phyloP scores from a whole-genome alignment of 768 basidiomycete genomes.

The Cystofilobasidium macerans region DNA sequence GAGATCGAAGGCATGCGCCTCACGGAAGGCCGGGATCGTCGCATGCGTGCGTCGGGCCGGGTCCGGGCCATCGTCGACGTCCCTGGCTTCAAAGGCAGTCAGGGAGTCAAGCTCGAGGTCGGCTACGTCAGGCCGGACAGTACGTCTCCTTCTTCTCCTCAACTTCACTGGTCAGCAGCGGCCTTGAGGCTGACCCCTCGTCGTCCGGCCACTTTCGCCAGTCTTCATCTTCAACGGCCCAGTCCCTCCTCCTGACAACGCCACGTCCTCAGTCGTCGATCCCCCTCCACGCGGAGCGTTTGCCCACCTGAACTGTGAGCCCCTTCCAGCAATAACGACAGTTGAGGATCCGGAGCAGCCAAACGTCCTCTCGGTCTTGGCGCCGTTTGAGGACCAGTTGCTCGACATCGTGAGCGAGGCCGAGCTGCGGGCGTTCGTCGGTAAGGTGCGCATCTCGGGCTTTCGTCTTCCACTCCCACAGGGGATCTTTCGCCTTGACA shows the following conservation, averaged over 20 bases:
- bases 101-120: not conserved
- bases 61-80: not conserved
- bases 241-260: not conserved
- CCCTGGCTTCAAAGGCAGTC: not conserved
- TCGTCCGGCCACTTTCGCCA: not conserved
- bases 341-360: not conserved
- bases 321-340: not conserved
- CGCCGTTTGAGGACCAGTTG: not conserved
- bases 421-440: not conserved
- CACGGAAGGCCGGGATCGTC: not conserved
- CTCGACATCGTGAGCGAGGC: not conserved
- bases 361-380: not conserved
- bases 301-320: not conserved
- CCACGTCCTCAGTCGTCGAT: not conserved
- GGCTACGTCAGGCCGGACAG: not conserved
- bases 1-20: not conserved
- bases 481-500: not conserved
- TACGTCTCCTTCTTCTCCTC: not conserved
- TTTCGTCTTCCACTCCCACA: not conserved
- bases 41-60: not conserved
- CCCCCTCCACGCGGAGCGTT: not conserved
- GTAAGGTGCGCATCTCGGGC: not conserved
- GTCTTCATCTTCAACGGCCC: constrained; percentile 7
- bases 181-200: not conserved
- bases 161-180: not conserved